phyloP scores from a whole-genome alignment of 2,329 filamentous ascomycete genomes.

The Pseudonectria buxi region DNA sequence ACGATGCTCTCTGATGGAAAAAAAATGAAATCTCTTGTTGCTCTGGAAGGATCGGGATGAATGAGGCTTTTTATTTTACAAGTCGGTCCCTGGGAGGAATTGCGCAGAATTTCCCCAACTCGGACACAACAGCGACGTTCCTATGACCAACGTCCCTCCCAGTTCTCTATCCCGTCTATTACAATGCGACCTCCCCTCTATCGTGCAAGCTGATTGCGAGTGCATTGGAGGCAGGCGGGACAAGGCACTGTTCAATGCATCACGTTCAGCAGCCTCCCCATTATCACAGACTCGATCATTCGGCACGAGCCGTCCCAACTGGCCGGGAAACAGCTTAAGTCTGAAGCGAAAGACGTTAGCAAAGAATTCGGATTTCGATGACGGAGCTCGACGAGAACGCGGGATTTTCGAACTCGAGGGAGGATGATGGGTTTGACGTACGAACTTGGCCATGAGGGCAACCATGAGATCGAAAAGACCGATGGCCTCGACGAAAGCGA shows the following conservation, averaged over 20 bases:
- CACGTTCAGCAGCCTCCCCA: constrained; percentile 22
- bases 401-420: not conserved
- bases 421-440: constrained; percentile 39
- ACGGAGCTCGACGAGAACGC: not conserved
- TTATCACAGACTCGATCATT: constrained; percentile 29
- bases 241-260: constrained; percentile 21
- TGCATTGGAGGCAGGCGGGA: constrained; percentile 20
- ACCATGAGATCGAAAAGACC: constrained; percentile 86
- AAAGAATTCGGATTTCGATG: constrained; percentile 6
- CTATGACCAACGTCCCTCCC: constrained; percentile 27
- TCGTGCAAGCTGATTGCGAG: constrained; percentile 26
- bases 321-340: constrained; percentile 31
- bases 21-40: constrained; percentile 25
- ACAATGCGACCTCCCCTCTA: constrained; percentile 31
- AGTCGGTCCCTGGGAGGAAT: constrained; percentile 29
- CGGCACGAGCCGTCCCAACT: constrained; percentile 30
- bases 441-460: constrained; percentile 90
- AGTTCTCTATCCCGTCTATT: constrained; percentile 36
- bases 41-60: constrained; percentile 31
- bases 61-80: constrained; percentile 40
- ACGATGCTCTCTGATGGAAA: constrained; percentile 7
- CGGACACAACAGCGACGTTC: constrained; percentile 28
- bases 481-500: constrained; percentile 90
- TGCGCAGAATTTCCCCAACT: constrained; percentile 28
- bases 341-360: constrained; percentile 15